Base-by-base conservation (phyloP, 768 basidiomycete genomes). In the Russula griseocarnosa region DNA sequence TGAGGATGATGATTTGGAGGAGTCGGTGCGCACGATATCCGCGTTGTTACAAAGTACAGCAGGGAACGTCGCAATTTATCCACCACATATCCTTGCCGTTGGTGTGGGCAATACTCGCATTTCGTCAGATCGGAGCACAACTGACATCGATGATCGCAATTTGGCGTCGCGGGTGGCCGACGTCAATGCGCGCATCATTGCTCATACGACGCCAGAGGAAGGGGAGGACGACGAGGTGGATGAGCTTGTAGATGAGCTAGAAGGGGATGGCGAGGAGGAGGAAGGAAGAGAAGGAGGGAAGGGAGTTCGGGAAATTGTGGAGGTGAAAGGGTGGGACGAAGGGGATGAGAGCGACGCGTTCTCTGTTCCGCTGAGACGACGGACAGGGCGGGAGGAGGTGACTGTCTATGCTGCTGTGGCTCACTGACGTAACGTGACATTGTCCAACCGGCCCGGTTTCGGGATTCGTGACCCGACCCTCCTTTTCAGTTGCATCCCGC, bases 11-110 rank as follows among this genome's bases (percentile, higher is more conserved):
- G 84, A 86, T 55, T 71, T 90, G 60, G 87, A 83, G 60, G 88
- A 88, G 70, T 87, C 86, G 10, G 86, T 90, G 49, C 83, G 86
- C 55, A 87, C 87, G 36, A 85, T 91, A 60, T 86, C 88, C 44
- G 87, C 86, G 3, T 73, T 90, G 53, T 82, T 90, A 56, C 74
- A 72, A 62, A 82, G 85, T 65, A 78, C 82, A 3, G 80, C 71
- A 58, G 53, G 69, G 61, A 63, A 60, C 49, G 52, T 66, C 20
- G 55, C 32, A 38, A 59, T 59, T 26, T 20, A 55, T 13, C 68
- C 67, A 24, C 57, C 58, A 3, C 68, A 58, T 53, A 30, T 55
- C 8, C 49, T 54, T 47, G 28, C 49, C n/a, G 28, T 53, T 18
- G 58, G 46, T 13, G 55, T 67, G 66, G 58, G 66, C 57, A 65